A percentile compares a stretch with the other conserved stretches of the same genome.
These are phyloP conservation scores for Saksenaea oblongispora DNA, from an alignment of 371 early-diverging fungal genomes.

Conservation along the genomic window DNA sequence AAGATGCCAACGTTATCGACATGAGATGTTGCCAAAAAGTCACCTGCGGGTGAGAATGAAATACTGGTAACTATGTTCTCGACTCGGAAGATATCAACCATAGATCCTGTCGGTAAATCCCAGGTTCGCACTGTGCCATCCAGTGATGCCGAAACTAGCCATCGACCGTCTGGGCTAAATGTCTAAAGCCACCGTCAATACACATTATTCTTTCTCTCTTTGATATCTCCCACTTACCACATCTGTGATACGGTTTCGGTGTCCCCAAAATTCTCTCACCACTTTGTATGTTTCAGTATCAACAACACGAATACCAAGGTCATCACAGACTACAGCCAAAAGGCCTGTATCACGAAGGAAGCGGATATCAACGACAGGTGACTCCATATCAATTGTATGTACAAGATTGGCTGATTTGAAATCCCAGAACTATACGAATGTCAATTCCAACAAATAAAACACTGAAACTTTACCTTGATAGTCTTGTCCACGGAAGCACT, in stretches of 20 bases:
- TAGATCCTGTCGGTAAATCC: conserved; percentile 91
- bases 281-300: conserved; percentile 80
- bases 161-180: conserved; percentile 91
- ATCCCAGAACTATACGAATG: conserved; percentile 72
- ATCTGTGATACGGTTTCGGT: conserved; percentile 85
- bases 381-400: conserved; percentile 68
- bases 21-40: conserved; percentile 91
- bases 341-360: conserved; percentile 77
- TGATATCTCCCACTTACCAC: conserved; percentile 55
- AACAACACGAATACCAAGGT: conserved; percentile 81
- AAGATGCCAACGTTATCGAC: conserved; percentile 90
- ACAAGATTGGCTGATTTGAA: conserved; percentile 65
- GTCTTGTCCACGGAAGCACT: conserved; percentile 82
- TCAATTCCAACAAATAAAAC: not conserved
- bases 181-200: conserved; percentile 42
- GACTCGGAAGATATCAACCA: conserved; percentile 83
- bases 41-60: conserved; percentile 87
- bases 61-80: conserved; percentile 81
- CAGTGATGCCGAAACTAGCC: conserved; percentile 83
- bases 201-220: not conserved
- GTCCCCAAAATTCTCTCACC: conserved; percentile 90
- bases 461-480: conserved; percentile 57
- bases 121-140: conserved; percentile 92
- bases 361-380: conserved; percentile 65
- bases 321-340: conserved; percentile 83